A percentile compares a stretch with the other conserved stretches of the same genome.
Evolutionary conservation across 2,329 filamentous ascomycete genomes (phyloP).

Genomic region (Fusarium sp.): DNA sequence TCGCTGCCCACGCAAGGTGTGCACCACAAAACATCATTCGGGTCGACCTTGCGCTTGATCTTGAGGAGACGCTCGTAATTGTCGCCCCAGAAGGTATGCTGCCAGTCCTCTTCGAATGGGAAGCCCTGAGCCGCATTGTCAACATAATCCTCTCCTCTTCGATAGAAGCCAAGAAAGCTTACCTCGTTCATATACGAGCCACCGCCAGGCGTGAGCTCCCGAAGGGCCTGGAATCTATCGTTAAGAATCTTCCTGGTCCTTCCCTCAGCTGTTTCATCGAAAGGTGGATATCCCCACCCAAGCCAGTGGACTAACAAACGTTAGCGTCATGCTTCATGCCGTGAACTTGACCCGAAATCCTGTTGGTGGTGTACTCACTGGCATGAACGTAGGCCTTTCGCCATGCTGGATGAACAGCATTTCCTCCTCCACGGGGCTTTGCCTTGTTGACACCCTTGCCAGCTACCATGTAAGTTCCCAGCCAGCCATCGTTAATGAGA

Average conservation of each 20-base stretch:
- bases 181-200: constrained; percentile 10
- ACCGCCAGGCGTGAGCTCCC: background rate
- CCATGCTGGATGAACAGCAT: constrained; percentile 64
- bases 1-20: constrained; percentile 55
- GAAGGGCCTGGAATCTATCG: constrained; percentile 4
- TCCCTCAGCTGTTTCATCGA: constrained; percentile 4
- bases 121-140: background rate
- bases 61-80: constrained; percentile 54
- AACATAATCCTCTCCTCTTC: background rate
- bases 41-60: constrained; percentile 56
- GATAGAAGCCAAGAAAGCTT: background rate
- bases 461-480: constrained; percentile 55
- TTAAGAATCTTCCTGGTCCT: background rate
- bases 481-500: constrained; percentile 41
- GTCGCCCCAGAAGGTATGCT: constrained; percentile 50
- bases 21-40: constrained; percentile 57
- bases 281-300: constrained; percentile 7
- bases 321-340: background rate
- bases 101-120: constrained; percentile 36
- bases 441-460: constrained; percentile 58
- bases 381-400: constrained; percentile 56
- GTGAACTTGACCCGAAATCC: background rate
- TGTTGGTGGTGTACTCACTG: constrained; percentile 45
- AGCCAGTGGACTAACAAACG: background rate
- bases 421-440: constrained; percentile 56